phyloP scores from a whole-genome alignment of 257 asterid species.

The Leptodermis oblonga region DNA sequence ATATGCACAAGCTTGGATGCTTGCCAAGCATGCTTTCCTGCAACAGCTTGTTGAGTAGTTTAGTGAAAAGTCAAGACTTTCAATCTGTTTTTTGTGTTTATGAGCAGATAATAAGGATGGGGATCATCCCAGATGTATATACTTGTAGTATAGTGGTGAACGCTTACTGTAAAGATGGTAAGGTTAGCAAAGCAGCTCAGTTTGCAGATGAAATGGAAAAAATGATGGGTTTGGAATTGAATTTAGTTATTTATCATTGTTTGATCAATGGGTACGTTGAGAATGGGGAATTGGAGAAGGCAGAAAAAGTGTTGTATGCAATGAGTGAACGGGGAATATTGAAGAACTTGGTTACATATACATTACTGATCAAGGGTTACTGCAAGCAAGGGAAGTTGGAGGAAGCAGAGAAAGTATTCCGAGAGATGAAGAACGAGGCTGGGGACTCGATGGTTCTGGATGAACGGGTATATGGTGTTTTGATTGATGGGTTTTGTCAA shows the following conservation, averaged over 20 bases:
- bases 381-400: constrained; percentile 63
- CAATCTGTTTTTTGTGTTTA: constrained; percentile 50
- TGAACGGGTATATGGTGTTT: constrained; percentile 61
- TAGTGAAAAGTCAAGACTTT: constrained; percentile 50
- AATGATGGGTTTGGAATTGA: constrained; percentile 46
- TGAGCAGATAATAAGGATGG: constrained; percentile 64
- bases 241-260: constrained; percentile 64
- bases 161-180: constrained; percentile 72
- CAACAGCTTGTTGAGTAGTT: constrained; percentile 69
- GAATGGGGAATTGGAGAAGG: constrained; percentile 56
- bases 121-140: constrained; percentile 69
- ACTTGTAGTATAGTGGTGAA: constrained; percentile 72
- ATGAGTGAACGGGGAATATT: constrained; percentile 47
- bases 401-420: constrained; percentile 55
- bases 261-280: constrained; percentile 77
- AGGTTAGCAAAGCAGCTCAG: constrained; percentile 47
- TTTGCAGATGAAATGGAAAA: constrained; percentile 61
- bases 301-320: constrained; percentile 46
- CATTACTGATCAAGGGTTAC: constrained; percentile 72
- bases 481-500: constrained; percentile 72
- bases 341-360: constrained; percentile 56
- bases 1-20: constrained; percentile 69
- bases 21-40: constrained; percentile 74
- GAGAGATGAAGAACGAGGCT: constrained; percentile 45
- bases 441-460: constrained; percentile 42